Evolutionary conservation across 305 asterid genomes (phyloP), one percentile per base, ranked within the genome.

Genomic region (Solanum hybrid): DNA sequence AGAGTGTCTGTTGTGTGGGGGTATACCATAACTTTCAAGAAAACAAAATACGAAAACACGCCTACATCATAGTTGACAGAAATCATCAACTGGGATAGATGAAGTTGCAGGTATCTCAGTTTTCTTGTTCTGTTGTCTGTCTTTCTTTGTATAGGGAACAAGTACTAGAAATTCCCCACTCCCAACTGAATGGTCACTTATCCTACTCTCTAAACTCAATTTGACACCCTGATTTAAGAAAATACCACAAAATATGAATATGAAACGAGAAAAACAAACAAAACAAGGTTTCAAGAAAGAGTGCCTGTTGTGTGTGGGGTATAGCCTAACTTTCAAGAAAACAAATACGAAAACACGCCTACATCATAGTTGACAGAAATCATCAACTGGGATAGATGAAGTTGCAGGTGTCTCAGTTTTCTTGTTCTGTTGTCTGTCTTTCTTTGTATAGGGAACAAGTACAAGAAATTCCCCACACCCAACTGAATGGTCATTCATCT

Each of bases 391-490:
- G n/a, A 90, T 37, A 26, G 94, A 78, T 33, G 82, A 83, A 24
- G 86, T 89, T 89, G 90, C 90, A 84, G 92, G 91, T 91, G 93
- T 91, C 68, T 92, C 94, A 68, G 88, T 91, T 41, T 90, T 85
- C 89, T 89, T 89, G 85, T 88, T 83, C 87, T 92, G 94, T 84
- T 91, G 92, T 91, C 87, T 89, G 87, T 89, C 94, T 94, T 94
- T 97, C 91, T 93, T 96, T 37, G 83, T 90, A 92, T 94, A 96
- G 1, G 99, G 98, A 89, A 95, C 94, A 83, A 94, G 89, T 91
- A 96, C 98, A 37, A 96, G 80, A 94, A 96, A 97, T 2, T 96
- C 98, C 76, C 92, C 95, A 41, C 68, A 91, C 87, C 93, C 92
- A 89, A 94, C 87, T 83, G 83, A 45, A 88, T 90, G 92, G 83